Conservation (phyloP, 208 protist species). For the Leishmania major region DNA sequence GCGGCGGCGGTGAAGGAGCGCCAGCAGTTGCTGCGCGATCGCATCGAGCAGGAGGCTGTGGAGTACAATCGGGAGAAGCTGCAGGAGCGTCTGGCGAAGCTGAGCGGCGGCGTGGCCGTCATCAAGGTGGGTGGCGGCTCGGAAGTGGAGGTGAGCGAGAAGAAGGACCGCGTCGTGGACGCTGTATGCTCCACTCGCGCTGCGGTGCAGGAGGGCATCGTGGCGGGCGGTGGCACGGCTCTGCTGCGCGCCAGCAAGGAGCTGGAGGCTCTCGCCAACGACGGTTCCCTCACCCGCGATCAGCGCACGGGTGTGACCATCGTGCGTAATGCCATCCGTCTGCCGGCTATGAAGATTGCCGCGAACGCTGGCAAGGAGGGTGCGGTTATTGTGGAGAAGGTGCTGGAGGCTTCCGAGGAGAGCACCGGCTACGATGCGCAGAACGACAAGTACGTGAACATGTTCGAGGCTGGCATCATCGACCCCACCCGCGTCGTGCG, state of each 20-base stretch:
- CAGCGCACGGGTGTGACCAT: constrained; percentile 97
- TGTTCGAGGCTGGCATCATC: constrained; percentile 99
- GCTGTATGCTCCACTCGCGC: constrained; percentile 99
- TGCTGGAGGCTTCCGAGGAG: constrained; percentile 87
- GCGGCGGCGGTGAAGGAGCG: constrained; percentile 92
- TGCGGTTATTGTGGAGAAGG: constrained; percentile 97
- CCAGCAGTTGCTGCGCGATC: constrained; percentile 90
- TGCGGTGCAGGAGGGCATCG: constrained; percentile 99
- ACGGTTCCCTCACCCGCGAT: constrained; percentile 81
- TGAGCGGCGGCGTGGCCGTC: constrained; percentile 97
- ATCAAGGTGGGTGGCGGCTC: constrained; percentile 97
- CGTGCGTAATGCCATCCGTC: constrained; percentile 92
- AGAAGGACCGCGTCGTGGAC: constrained; percentile 99
- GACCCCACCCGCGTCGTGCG: constrained; percentile 99
- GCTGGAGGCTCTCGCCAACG: constrained; percentile 85
- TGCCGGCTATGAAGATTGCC: constrained; percentile 95
- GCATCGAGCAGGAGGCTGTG: constrained; percentile 84
- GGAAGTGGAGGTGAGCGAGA: constrained; percentile 99
- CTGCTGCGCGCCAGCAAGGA: constrained; percentile 93
- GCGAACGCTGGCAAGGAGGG: constrained; percentile 98
- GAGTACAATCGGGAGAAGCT: constrained; percentile 98
- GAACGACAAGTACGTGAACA: constrained; percentile 96
- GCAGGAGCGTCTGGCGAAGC: constrained; percentile 98
- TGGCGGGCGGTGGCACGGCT: constrained; percentile 97
- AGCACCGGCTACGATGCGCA: constrained; percentile 95